A percentile compares a stretch with the other conserved stretches of the same genome.
These are phyloP conservation scores for Curvularia sp. DNA, from an alignment of 2,329 filamentous ascomycete species.

Conservation along the genomic window DNA sequence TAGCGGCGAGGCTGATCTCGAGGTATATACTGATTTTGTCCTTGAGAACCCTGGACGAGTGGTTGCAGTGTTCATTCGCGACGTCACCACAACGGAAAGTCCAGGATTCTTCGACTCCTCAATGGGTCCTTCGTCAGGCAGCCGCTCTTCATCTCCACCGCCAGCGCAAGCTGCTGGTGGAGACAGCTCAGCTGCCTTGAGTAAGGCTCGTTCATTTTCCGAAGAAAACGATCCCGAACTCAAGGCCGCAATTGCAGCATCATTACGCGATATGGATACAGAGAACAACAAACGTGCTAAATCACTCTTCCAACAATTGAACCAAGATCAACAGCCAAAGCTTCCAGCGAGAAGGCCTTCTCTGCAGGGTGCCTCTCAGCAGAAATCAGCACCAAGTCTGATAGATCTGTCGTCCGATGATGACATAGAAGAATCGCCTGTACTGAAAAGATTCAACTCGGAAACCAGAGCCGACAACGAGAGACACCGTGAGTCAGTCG, in stretches of 20 bases:
- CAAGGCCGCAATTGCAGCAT: slow-evolving; percentile 57
- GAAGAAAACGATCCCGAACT: slow-evolving; percentile 59
- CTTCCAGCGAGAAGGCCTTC: slow-evolving; percentile 45
- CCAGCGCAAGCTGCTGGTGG: slow-evolving; percentile 27
- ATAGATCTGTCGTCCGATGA: slow-evolving; percentile 59
- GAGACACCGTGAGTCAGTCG: slow-evolving; percentile 23
- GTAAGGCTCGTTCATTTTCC: slow-evolving; percentile 25
- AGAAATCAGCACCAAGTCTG: slow-evolving; percentile 49
- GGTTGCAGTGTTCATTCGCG: slow-evolving; percentile 88
- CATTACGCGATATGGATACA: slow-evolving; percentile 56
- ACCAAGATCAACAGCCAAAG: slow-evolving; percentile 49
- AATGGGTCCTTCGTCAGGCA: slow-evolving; percentile 48
- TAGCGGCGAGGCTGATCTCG: slow-evolving; percentile 94
- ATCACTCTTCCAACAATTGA: slow-evolving; percentile 43
- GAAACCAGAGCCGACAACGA: slow-evolving; percentile 33
- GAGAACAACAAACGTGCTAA: slow-evolving; percentile 46
- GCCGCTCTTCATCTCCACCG: slow-evolving; percentile 36
- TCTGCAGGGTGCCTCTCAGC: slow-evolving; percentile 30
- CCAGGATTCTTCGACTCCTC: slow-evolving; percentile 80
- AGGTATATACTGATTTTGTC: slow-evolving; percentile 95
- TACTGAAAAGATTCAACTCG: slow-evolving; percentile 35
- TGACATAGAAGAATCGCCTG: slow-evolving; percentile 30
- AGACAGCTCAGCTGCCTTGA: slow-evolving; percentile 20
- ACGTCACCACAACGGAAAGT: slow-evolving; percentile 82
- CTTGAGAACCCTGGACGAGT: slow-evolving; percentile 83